phyloP scores from a whole-genome alignment of 2,329 filamentous ascomycete species.

The Cercospora canescens region DNA sequence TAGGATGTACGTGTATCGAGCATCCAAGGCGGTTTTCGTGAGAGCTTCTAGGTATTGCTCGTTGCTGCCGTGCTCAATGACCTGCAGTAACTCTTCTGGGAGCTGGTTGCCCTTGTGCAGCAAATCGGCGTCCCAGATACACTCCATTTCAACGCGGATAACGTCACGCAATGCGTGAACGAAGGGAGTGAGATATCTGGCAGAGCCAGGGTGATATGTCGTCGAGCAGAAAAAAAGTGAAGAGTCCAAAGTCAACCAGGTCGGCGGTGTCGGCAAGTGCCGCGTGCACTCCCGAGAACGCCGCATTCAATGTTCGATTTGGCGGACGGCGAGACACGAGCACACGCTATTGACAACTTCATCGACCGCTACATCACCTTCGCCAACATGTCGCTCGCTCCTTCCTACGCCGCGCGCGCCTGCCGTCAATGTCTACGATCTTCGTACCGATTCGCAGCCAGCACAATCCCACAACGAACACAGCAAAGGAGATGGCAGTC shows the following conservation, averaged over 20 bases:
- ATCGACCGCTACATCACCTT: not conserved
- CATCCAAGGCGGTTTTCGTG: slow-evolving; percentile 67
- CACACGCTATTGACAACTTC: slow-evolving; percentile 10
- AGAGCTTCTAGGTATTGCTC: slow-evolving; percentile 70
- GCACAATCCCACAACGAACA: slow-evolving; percentile 22
- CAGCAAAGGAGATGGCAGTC: slow-evolving; percentile 77
- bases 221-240: slow-evolving; percentile 5
- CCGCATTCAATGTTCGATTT: slow-evolving; percentile 2
- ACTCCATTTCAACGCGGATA: slow-evolving; percentile 29
- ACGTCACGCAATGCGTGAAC: not conserved
- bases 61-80: slow-evolving; percentile 61
- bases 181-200: not conserved
- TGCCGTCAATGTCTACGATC: slow-evolving; percentile 42
- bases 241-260: slow-evolving; percentile 4
- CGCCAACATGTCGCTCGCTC: slow-evolving; percentile 46
- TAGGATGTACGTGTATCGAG: slow-evolving; percentile 69
- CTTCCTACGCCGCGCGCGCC: slow-evolving; percentile 45
- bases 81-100: slow-evolving; percentile 67
- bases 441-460: slow-evolving; percentile 30
- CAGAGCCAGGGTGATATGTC: slow-evolving; percentile 2
- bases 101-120: slow-evolving; percentile 53
- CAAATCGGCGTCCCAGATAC: slow-evolving; percentile 32
- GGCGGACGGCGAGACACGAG: slow-evolving; percentile 4
- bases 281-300: slow-evolving; percentile 6
- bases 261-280: not conserved